phyloP scores from a whole-genome alignment of 2,329 filamentous ascomycete species.

The Venturia carpophila region DNA sequence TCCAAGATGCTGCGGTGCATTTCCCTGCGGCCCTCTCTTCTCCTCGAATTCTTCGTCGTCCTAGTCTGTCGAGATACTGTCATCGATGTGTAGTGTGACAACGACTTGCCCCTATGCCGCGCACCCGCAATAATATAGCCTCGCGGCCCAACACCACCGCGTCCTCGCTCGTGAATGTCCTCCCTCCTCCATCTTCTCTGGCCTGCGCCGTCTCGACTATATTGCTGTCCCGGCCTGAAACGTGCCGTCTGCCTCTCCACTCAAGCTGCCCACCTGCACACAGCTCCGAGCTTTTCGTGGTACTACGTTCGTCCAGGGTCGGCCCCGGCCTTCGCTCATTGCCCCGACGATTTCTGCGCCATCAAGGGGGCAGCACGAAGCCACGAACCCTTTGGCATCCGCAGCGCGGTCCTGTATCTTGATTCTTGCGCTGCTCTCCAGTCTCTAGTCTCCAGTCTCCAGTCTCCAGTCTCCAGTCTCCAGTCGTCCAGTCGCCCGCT shows the following conservation, averaged over 20 bases:
- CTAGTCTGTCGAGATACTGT: not conserved
- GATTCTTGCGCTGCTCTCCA: not conserved
- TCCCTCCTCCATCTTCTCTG: not conserved
- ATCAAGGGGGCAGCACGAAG: not conserved
- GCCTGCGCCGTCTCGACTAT: not conserved
- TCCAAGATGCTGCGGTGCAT: no score
- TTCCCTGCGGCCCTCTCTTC: not conserved
- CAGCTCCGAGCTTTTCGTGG: slow-evolving; percentile 5
- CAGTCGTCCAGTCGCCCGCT: not conserved
- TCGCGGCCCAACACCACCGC: not conserved
- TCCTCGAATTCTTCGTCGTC: not conserved
- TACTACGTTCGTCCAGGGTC: slow-evolving; percentile 8
- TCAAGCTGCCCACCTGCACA: not conserved
- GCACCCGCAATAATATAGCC: not conserved
- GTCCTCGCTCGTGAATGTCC: not conserved
- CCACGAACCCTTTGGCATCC: not conserved
- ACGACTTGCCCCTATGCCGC: not conserved
- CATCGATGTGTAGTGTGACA: not conserved
- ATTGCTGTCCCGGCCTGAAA: not conserved
- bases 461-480: no score
- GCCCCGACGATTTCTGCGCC: slow-evolving; percentile 2
- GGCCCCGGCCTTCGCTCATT: not conserved
- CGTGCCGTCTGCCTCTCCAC: not conserved
- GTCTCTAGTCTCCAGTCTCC: no score
- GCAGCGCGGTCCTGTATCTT: not conserved